A percentile compares a stretch with the other conserved stretches of the same genome.
phyloP scores from a whole-genome alignment of 2,329 filamentous ascomycete genomes.

The Colletotrichum sp. region DNA sequence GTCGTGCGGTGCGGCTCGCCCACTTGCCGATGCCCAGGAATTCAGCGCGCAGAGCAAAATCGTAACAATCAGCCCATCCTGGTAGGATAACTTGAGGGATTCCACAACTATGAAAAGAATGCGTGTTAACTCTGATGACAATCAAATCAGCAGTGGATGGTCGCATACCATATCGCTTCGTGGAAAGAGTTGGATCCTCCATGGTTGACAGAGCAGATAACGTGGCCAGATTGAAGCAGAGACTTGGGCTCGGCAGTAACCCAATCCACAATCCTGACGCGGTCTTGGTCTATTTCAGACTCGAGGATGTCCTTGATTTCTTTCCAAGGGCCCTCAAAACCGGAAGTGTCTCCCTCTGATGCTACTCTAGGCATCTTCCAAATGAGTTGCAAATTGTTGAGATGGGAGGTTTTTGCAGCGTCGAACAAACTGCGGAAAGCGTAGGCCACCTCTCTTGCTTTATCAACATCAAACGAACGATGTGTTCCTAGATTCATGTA shows the following conservation, averaged over 20 bases:
- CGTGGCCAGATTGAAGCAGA: background rate
- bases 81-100: background rate
- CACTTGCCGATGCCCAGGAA: background rate
- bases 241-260: background rate
- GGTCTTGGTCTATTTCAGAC: background rate
- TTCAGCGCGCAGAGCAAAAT: background rate
- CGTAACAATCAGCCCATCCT: background rate
- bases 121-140: background rate
- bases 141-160: fast-evolving
- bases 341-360: background rate
- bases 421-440: conserved; percentile 40
- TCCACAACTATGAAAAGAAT: background rate
- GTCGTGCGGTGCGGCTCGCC: conserved; percentile 27
- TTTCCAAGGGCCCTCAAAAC: background rate
- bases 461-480: conserved; percentile 35
- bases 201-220: background rate
- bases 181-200: background rate
- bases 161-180: background rate
- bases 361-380: background rate
- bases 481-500: conserved; percentile 52
- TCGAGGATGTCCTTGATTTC: background rate
- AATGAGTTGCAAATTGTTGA: background rate
- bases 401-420: background rate
- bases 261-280: background rate
- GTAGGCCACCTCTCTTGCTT: conserved; percentile 36